phyloP scores from a whole-genome alignment of 2,329 filamentous ascomycete genomes.

The Colletotrichum sp. region DNA sequence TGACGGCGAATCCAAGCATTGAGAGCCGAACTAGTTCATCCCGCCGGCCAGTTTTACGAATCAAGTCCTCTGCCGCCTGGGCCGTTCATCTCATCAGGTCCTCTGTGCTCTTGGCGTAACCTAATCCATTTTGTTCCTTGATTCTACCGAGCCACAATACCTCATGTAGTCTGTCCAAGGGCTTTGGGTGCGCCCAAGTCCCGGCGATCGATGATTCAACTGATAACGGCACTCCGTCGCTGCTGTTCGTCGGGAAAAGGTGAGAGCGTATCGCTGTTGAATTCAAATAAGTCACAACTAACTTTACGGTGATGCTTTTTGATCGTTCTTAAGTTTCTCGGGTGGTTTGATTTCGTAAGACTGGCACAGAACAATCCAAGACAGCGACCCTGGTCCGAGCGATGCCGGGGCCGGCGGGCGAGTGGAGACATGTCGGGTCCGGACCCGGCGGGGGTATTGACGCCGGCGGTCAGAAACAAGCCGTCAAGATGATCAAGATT shows the following conservation, averaged over 20 bases:
- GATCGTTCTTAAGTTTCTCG: no score
- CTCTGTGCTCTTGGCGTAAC: background rate
- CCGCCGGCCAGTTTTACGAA: background rate
- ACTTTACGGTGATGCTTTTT: no score
- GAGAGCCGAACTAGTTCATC: background rate
- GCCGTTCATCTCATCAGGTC: background rate
- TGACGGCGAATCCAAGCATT: background rate
- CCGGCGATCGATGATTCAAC: background rate
- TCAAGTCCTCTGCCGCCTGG: background rate
- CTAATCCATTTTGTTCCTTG: rapidly evolving
- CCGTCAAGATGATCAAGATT: background rate
- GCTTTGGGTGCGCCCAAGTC: background rate
- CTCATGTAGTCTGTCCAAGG: background rate
- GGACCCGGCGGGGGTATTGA: background rate
- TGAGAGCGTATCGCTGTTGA: no score
- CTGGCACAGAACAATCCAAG: background rate
- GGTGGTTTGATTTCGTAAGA: background rate
- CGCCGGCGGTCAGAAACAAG: background rate
- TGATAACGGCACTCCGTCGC: background rate
- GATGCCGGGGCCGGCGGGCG: background rate
- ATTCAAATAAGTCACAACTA: no score
- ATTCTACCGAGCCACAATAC: background rate
- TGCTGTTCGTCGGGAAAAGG: background rate
- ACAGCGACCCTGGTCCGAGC: background rate
- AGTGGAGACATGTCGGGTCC: background rate